These are phyloP conservation scores for Lodderomyces orthopsilosis DNA, from an alignment of 1,139 yeast genomes.

Conservation along the genomic window DNA sequence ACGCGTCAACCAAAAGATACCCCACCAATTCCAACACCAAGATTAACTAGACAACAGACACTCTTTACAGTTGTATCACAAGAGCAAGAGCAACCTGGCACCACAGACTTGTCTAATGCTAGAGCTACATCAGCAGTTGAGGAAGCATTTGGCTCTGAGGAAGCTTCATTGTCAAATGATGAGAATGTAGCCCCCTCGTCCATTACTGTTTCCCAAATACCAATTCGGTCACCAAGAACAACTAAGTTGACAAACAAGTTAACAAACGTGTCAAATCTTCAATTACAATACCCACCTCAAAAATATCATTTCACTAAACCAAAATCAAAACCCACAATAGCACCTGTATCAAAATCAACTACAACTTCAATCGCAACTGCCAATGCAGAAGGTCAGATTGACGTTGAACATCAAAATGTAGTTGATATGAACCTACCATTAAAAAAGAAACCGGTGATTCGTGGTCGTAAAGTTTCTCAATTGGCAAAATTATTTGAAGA, in stretches of 20 bases:
- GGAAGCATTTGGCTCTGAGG: too few relatives aligned
- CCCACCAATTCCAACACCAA: background rate
- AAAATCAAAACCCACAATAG: background rate
- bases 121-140: too few relatives aligned
- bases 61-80: too few relatives aligned
- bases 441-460: constrained; percentile 46
- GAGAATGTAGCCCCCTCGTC: background rate
- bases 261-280: constrained; percentile 24
- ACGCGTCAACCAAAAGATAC: constrained; percentile 1
- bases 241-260: constrained; percentile 8
- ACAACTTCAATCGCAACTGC: background rate
- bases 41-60: too few relatives aligned
- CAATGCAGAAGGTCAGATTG: background rate
- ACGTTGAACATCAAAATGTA: constrained; percentile 1
- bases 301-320: constrained; percentile 27
- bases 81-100: too few relatives aligned
- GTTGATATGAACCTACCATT: background rate
- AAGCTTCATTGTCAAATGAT: background rate
- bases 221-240: background rate
- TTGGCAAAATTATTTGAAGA: constrained; percentile 57
- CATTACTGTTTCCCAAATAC: background rate
- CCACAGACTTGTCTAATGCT: too few relatives aligned
- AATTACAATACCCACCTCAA: constrained; percentile 40
- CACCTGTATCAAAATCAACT: background rate
- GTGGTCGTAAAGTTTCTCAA: constrained; percentile 55